Conservation (phyloP, 441 rosid genomes). For the Populus tomentosa region DNA sequence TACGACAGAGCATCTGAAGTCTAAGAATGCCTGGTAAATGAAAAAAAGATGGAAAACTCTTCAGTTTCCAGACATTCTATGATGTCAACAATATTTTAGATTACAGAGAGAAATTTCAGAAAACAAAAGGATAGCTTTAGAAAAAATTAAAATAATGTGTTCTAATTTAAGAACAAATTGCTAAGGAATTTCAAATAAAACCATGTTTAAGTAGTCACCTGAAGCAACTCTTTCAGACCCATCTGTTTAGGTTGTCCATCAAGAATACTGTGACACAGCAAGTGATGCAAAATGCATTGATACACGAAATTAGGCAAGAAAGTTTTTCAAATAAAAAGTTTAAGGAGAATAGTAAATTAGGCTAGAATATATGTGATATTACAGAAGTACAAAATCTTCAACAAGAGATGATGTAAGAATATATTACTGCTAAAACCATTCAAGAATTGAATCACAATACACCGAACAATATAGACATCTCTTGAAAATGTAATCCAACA, state of each 20-base stretch:
- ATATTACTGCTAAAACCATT: background rate
- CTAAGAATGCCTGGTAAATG: slow-evolving; percentile 71
- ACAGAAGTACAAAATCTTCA: background rate
- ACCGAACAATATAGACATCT: background rate
- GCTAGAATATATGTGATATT: background rate
- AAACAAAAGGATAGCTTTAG: background rate
- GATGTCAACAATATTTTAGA: background rate
- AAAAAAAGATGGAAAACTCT: background rate
- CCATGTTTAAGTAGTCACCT: slow-evolving; percentile 43
- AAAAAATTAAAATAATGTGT: background rate
- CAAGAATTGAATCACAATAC: background rate
- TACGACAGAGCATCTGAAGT: slow-evolving; percentile 87
- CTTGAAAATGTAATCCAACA: background rate
- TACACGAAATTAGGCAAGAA: background rate
- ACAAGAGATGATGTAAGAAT: background rate
- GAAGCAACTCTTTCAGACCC: slow-evolving; percentile 87
- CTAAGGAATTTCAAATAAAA: background rate
- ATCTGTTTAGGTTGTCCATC: slow-evolving; percentile 87
- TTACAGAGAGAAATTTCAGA: background rate
- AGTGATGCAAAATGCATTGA: background rate
- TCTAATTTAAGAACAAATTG: background rate
- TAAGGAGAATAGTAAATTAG: background rate
- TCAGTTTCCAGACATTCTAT: background rate
- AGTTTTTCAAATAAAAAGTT: background rate
- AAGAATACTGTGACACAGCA: slow-evolving; percentile 53